phyloP scores from a whole-genome alignment of 768 basidiomycete genomes.

The Mycena olivaceomarginata region DNA sequence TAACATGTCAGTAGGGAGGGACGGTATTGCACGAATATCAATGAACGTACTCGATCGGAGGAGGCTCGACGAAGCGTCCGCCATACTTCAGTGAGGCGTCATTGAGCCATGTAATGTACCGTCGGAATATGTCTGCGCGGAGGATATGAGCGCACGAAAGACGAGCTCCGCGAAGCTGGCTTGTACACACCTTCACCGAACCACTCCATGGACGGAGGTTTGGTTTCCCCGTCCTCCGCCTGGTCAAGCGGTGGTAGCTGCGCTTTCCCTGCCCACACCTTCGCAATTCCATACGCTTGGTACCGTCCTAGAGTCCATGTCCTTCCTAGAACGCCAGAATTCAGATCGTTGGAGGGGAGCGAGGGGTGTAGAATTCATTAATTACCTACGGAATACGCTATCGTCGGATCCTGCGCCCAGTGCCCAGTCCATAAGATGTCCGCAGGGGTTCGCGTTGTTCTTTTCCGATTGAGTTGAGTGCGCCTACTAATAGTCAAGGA shows the following conservation, averaged over 20 bases:
- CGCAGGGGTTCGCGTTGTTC: constrained; percentile 10
- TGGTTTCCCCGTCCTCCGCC: neutral
- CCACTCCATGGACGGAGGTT: neutral
- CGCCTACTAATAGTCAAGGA: neutral
- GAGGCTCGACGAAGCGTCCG: constrained; percentile 33
- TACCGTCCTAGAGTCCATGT: constrained; percentile 45
- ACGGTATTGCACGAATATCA: neutral
- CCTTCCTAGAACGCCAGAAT: constrained; percentile 24
- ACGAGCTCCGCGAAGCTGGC: no score
- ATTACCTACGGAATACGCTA: constrained; percentile 48
- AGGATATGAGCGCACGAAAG: neutral
- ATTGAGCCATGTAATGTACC: constrained; percentile 36
- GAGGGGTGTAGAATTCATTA: neutral
- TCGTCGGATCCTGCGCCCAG: constrained; percentile 54
- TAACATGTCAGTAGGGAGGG: no score
- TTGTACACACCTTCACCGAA: constrained; percentile 20
- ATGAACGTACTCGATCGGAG: constrained; percentile 27
- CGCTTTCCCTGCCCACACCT: constrained; percentile 49
- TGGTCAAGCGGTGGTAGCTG: constrained; percentile 1
- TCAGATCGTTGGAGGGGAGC: neutral
- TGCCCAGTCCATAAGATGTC: constrained; percentile 47
- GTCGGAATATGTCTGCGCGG: constrained; percentile 9
- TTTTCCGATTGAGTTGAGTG: neutral
- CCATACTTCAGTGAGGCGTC: constrained; percentile 30
- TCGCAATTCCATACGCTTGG: constrained; percentile 46